These are phyloP conservation scores for Arabidopsis suecica DNA, from an alignment of 345 rosid species.

Conservation along the genomic window DNA sequence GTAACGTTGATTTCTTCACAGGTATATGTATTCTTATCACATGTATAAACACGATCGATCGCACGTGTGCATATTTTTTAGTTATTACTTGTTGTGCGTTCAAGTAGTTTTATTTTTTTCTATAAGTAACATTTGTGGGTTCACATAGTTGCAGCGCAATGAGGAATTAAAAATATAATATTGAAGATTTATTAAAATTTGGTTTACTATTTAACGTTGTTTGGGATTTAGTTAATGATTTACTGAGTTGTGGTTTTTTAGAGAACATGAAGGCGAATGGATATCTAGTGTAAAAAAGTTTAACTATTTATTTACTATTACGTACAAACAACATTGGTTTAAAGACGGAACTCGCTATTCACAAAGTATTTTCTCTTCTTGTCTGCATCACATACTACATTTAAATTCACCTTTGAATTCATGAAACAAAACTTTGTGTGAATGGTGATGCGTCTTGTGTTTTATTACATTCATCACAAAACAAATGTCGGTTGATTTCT, in stretches of 20 bases:
- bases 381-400: not conserved
- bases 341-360: not conserved
- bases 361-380: not conserved
- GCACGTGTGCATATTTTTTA: slow-evolving; percentile 5
- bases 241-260: not conserved
- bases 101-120: not conserved
- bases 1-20: slow-evolving; percentile 23
- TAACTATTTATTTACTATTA: not conserved
- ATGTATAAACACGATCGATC: slow-evolving; percentile 13
- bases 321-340: not conserved
- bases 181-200: not conserved
- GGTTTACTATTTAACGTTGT: too few relatives aligned
- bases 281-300: not conserved
- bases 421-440: not conserved
- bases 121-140: not conserved
- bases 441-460: slow-evolving; percentile 11
- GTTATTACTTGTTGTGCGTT: not conserved
- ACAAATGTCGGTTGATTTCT: not conserved
- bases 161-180: not conserved
- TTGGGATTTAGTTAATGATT: too few relatives aligned
- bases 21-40: not conserved
- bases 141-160: not conserved
- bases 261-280: not conserved
- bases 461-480: not conserved
- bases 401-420: not conserved